Evolutionary conservation across 495 filamentous ascomycete genomes (phyloP), one percentile per base, ranked within the genome.

Genomic region (Hypoxylon rickii): DNA sequence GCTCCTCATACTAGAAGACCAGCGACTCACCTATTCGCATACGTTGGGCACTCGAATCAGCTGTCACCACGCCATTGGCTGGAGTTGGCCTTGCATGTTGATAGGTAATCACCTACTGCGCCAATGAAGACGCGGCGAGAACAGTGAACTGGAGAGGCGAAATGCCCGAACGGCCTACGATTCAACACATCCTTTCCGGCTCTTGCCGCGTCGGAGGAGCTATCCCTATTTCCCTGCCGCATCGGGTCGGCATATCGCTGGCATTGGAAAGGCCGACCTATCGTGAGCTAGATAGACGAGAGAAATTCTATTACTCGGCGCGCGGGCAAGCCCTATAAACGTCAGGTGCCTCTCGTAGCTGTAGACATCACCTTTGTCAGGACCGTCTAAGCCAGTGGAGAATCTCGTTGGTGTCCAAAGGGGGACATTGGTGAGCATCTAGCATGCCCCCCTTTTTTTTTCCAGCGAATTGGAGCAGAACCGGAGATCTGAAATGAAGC

Each of bases 101-200:
- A 63, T 63, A 63, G 52, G 44, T 53, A 52, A 51, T 63, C 52
- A 53, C 43, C 29, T 50, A 36, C 46, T 52, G 59, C 59, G 49
- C 59, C 59, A 63, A 63, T 63, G 26, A 45, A 63, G 48, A 40
- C 53, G 48, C 47, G 48, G 53, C 53, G 52, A 63, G 53, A 47
- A 57, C 18, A 42, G 48, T 43, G 48, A 57, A 63, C 53, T 52
- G 48, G 42, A 26, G 51, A 47, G 46, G 42, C 51, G 22, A 53
- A 51, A 63, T 40, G 48, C 52, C 59, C 48, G 53, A 63, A 57
- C 43, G 48, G 50, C 48, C 49, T 41, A 43, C 44, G 33, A n/a
- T 53, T 63, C 53, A 57, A 48, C 59, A 49, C 52, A 22, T 46
- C 43, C 44, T 53, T 53, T 44, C 59, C 59, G 59, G 42, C 39